A percentile compares a stretch with the other conserved stretches of the same genome.
phyloP scores from a whole-genome alignment of 140 eudicot species.

The Cichorium intybus region DNA sequence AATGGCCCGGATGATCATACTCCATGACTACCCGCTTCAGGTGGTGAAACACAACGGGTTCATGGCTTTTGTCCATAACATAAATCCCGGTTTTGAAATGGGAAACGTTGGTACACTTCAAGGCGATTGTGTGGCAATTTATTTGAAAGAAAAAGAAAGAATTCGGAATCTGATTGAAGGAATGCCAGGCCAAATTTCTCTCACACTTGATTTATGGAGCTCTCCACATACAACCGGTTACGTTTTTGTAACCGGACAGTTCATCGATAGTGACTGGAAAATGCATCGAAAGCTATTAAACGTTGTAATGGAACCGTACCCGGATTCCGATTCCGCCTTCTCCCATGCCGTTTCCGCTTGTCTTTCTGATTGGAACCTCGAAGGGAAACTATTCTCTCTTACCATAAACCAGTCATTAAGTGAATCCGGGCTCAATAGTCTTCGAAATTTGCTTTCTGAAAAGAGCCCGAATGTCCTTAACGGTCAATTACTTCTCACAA shows the following conservation, averaged over 20 bases:
- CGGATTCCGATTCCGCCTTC: constrained; percentile 79
- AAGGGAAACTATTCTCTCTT: constrained; percentile 64
- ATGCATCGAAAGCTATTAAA: constrained; percentile 68
- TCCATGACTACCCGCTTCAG: constrained; percentile 91
- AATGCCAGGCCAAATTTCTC: constrained; percentile 74
- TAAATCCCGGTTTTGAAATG: constrained; percentile 85
- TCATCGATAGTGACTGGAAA: constrained; percentile 86
- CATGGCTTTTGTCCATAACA: constrained; percentile 67
- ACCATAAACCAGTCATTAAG: constrained; percentile 66
- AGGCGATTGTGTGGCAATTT: constrained; percentile 87
- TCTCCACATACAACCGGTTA: constrained; percentile 65
- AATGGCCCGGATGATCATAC: constrained; percentile 79
- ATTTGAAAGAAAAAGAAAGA: constrained; percentile 57
- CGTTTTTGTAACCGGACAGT: constrained; percentile 74
- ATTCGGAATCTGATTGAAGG: constrained; percentile 64
- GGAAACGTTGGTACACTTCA: constrained; percentile 72
- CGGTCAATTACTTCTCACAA: constrained; percentile 73
- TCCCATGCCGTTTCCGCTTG: constrained; percentile 82
- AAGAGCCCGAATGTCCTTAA: constrained; percentile 61
- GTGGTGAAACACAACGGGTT: constrained; percentile 93
- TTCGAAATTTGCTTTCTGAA: constrained; percentile 64
- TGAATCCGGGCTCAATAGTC: constrained; percentile 57
- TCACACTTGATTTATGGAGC: constrained; percentile 70
- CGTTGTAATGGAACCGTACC: constrained; percentile 55
- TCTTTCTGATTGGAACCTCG: constrained; percentile 84